A percentile compares a stretch with the other conserved stretches of the same genome.
Evolutionary conservation across 2,329 filamentous ascomycete species (phyloP).

Genomic region (Arthroderma sp.): DNA sequence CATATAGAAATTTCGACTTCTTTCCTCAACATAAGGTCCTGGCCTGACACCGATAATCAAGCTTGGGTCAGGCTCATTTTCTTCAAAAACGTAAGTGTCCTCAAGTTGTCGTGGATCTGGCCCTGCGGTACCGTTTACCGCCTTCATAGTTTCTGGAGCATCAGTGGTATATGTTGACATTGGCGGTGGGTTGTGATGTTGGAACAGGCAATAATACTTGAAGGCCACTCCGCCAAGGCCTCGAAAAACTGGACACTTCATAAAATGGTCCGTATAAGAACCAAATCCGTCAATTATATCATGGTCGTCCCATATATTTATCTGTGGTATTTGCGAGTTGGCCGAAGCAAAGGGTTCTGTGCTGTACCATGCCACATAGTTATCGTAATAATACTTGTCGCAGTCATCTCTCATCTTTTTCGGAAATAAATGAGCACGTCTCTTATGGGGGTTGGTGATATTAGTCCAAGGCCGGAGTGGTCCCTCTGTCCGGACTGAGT

Average conservation of each 20-base stretch:
- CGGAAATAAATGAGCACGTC: slow-evolving; percentile 48
- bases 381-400: slow-evolving; percentile 49
- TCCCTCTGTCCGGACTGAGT: slow-evolving; percentile 69
- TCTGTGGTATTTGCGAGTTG: slow-evolving; percentile 49
- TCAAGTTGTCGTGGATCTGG: slow-evolving; percentile 58
- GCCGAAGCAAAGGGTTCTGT: slow-evolving; percentile 48
- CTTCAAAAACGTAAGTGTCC: slow-evolving; percentile 56
- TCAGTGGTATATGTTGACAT: slow-evolving; percentile 74
- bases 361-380: slow-evolving; percentile 55
- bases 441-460: slow-evolving; percentile 47
- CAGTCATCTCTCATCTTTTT: slow-evolving; percentile 49
- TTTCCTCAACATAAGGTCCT: slow-evolving; percentile 53
- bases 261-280: slow-evolving; percentile 54
- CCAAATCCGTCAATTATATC: slow-evolving; percentile 57
- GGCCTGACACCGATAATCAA: slow-evolving; percentile 68
- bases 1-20: slow-evolving; percentile 48
- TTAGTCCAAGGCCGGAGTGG: slow-evolving; percentile 57
- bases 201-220: slow-evolving; percentile 54
- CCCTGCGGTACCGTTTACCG: slow-evolving; percentile 37
- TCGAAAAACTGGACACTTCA: slow-evolving; percentile 51
- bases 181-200: slow-evolving; percentile 71
- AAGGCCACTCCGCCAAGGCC: slow-evolving; percentile 47
- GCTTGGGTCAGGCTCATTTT: slow-evolving; percentile 48
- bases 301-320: slow-evolving; percentile 54
- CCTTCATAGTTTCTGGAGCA: slow-evolving; percentile 42